Base-by-base conservation (phyloP, 1,284 basidiomycete genomes). In the Gomphus bonarii region DNA sequence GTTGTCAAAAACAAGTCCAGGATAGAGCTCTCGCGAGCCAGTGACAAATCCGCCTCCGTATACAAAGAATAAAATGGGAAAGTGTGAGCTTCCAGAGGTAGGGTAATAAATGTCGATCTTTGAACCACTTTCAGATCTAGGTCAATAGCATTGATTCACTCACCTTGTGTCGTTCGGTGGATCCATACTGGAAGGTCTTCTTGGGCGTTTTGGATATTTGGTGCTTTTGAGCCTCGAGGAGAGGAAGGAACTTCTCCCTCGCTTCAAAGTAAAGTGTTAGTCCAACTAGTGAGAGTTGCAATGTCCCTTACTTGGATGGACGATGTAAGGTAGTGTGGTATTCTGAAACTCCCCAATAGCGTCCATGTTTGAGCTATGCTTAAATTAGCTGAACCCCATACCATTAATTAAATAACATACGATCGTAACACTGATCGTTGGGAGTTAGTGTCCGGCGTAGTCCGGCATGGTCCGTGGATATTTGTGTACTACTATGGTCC, bases 91-190 rank as follows among this genome's bases (percentile, higher is more conserved):
- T 14, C 60, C 58, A 0, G 66, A 59, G 3, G 65, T 36, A 0
- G 83, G 82, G 63, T 80, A 82, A 64, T 83, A 84, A 0, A 83
- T 71, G 58, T 81, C 79, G 14, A 81, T 69, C 77, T 80, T 55
- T 6, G 47, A 14, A 9, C 7, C 18, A 47, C 20, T 3, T 22
- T 28, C 11, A 0, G 36, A 14, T 5, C 33, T 53, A 58, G 7
- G n/a, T 12, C 40, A 14, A 35, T 11, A 1, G 36, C 4, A 3
- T 11, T 38, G 36, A 38, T 47, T 4, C 0, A 64, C 69, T 50
- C 64, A 81, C 82, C 65, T 80, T 68, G 61, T 84, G 80, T 43
- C 82, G 69, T 11, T 77, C 74, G 0, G 69, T 73, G 9, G 67
- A 55, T 5, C 82, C 81, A 63, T 80, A 85, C 56, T 73, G 67